These are phyloP conservation scores for Penicillium sp. DNA, from an alignment of 2,329 filamentous ascomycete species.

Conservation along the genomic window DNA sequence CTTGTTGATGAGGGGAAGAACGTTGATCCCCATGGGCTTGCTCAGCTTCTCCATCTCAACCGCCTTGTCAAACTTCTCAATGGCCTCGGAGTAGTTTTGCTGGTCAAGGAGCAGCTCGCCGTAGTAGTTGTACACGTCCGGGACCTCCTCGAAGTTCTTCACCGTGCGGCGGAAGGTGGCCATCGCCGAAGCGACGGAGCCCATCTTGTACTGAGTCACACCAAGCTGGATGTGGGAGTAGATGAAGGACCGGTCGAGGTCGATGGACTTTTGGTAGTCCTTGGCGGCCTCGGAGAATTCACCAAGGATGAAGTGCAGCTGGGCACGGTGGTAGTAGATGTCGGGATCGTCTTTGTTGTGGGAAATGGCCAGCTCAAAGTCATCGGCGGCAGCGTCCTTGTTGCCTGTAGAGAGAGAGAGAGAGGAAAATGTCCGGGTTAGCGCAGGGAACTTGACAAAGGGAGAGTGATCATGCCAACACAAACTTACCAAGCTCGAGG, in stretches of 20 bases:
- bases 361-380: slow-evolving; percentile 78
- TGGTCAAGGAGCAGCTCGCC: slow-evolving; percentile 95
- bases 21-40: slow-evolving; percentile 94
- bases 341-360: slow-evolving; percentile 88
- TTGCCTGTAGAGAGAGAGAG: slow-evolving; percentile 51
- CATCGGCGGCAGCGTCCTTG: slow-evolving; percentile 75
- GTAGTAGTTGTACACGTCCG: slow-evolving; percentile 99
- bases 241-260: slow-evolving; percentile 92
- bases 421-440: slow-evolving; percentile 18
- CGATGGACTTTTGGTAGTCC: slow-evolving; percentile 99
- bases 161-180: slow-evolving; percentile 95
- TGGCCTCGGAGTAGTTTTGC: slow-evolving; percentile 88
- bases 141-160: slow-evolving; percentile 96
- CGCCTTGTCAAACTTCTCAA: slow-evolving; percentile 97
- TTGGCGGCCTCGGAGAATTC: slow-evolving; percentile 91
- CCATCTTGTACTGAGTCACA: slow-evolving; percentile 99
- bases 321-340: slow-evolving; percentile 97
- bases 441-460: too few relatives aligned
- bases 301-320: slow-evolving; percentile 94
- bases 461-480: not conserved
- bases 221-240: slow-evolving; percentile 99
- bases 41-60: slow-evolving; percentile 96
- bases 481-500: slow-evolving; percentile 70
- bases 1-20: slow-evolving; percentile 97
- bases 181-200: slow-evolving; percentile 95